phyloP scores from a whole-genome alignment of 768 basidiomycete genomes.

The Brasilioporus rufonigricans region DNA sequence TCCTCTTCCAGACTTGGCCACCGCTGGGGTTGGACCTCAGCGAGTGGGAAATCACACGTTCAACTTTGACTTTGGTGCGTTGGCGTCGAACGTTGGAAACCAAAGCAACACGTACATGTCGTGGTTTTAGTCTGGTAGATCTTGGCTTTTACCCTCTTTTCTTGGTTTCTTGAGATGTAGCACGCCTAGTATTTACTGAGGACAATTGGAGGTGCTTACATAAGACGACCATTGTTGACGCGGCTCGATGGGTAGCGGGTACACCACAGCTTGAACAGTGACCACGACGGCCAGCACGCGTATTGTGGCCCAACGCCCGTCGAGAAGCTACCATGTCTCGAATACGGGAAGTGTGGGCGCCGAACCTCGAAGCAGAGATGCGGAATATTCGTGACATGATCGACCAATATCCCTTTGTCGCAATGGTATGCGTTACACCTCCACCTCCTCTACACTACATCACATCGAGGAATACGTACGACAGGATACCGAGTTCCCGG shows the following conservation, averaged over 20 bases:
- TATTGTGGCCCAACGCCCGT: not conserved
- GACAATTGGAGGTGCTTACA: constrained; percentile 21
- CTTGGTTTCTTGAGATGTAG: constrained; percentile 19
- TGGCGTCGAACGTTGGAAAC: constrained; percentile 53
- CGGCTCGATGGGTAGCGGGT: constrained; percentile 17
- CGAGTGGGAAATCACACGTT: constrained; percentile 54
- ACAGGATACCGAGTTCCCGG: constrained; percentile 98
- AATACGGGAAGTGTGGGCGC: constrained; percentile 95
- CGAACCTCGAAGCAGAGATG: constrained; percentile 93
- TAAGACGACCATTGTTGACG: constrained; percentile 24
- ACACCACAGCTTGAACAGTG: constrained; percentile 3
- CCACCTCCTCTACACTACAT: not conserved
- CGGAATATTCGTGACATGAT: constrained; percentile 81
- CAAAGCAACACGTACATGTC: constrained; percentile 62
- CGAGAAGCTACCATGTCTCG: constrained; percentile 53
- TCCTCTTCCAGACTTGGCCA: constrained; percentile 16
- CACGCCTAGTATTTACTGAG: not conserved
- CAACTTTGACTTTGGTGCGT: constrained; percentile 62
- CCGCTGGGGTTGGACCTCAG: constrained; percentile 26
- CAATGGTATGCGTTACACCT: constrained; percentile 69
- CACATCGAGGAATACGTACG: constrained; percentile 1
- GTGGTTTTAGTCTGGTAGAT: constrained; percentile 48
- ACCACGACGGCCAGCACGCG: constrained; percentile 20
- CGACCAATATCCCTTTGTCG: constrained; percentile 89
- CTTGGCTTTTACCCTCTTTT: constrained; percentile 15